phyloP scores from a whole-genome alignment of 2,329 filamentous ascomycete genomes.

The Diaporthe velutina region DNA sequence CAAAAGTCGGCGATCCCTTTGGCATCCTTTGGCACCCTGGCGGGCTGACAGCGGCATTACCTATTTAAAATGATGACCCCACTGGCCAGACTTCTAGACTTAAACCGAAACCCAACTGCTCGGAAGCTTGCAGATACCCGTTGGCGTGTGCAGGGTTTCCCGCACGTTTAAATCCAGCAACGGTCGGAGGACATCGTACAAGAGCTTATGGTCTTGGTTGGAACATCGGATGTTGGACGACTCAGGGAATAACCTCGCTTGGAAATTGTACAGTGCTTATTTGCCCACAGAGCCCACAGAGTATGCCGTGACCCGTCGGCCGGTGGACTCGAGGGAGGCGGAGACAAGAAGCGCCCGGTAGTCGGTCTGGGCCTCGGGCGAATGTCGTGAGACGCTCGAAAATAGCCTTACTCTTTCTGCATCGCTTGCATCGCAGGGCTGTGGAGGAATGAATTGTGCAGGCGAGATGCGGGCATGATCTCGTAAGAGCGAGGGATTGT shows the following conservation, averaged over 20 bases:
- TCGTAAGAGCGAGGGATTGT: slow-evolving; percentile 12
- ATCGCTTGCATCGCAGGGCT: neutral
- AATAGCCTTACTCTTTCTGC: neutral
- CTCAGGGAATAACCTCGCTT: slow-evolving; percentile 15
- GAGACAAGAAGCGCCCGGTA: neutral
- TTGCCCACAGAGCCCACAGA: neutral
- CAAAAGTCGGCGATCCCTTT: slow-evolving; percentile 16
- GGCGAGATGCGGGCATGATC: neutral
- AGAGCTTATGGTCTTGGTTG: neutral
- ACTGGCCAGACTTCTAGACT: slow-evolving; percentile 16
- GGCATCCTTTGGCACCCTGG: slow-evolving; percentile 1
- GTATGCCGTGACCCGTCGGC: neutral
- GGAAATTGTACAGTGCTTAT: slow-evolving; percentile 8
- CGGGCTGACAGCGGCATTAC: slow-evolving; percentile 18
- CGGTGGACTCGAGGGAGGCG: neutral
- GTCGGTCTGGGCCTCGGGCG: neutral
- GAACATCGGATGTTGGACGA: slow-evolving; percentile 9
- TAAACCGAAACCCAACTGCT: slow-evolving; percentile 11
- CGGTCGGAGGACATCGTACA: neutral
- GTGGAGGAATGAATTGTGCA: neutral
- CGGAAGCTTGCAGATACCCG: slow-evolving; percentile 27
- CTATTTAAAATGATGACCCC: slow-evolving; percentile 24
- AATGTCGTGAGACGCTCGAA: neutral
- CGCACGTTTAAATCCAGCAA: neutral
- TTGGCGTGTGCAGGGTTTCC: slow-evolving; percentile 3